Conservation (phyloP, 1,139 yeast species). For the Magnusiomyces ingens region DNA sequence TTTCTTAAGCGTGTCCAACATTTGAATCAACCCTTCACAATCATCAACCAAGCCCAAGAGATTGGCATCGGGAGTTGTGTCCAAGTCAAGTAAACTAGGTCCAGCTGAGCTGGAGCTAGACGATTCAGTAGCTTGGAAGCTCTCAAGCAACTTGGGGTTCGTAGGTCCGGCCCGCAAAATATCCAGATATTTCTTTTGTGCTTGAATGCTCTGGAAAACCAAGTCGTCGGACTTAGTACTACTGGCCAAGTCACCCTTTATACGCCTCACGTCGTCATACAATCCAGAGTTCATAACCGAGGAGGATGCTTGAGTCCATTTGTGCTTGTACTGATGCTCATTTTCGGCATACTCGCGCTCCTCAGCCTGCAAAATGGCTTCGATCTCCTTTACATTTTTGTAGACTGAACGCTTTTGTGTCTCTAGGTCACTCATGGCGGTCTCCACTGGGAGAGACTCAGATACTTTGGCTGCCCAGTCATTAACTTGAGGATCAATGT, state of each 20-base stretch:
- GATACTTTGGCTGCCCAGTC: slow-evolving; percentile 33
- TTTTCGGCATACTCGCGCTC: slow-evolving; percentile 32
- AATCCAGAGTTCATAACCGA: slow-evolving; percentile 31
- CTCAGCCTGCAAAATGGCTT: slow-evolving; percentile 35
- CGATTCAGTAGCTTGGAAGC: slow-evolving; percentile 22
- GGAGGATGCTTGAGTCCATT: slow-evolving; percentile 39
- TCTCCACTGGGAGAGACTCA: slow-evolving; percentile 11
- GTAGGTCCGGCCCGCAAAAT: slow-evolving; percentile 33
- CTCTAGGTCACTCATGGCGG: slow-evolving; percentile 18
- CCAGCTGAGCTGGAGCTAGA: slow-evolving; percentile 20
- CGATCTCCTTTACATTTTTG: slow-evolving; percentile 36
- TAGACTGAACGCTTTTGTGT: slow-evolving; percentile 18
- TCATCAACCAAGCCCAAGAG: slow-evolving; percentile 43
- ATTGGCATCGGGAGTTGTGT: slow-evolving; percentile 38
- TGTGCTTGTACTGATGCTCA: slow-evolving; percentile 32
- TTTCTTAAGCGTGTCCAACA: slow-evolving; percentile 44
- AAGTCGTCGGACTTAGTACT: slow-evolving; percentile 63
- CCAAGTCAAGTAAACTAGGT: slow-evolving; percentile 54
- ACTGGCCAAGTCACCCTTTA: slow-evolving; percentile 59
- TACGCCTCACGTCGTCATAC: slow-evolving; percentile 48
- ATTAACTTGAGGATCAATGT: slow-evolving; percentile 26
- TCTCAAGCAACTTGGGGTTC: slow-evolving; percentile 25
- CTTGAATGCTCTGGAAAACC: slow-evolving; percentile 40
- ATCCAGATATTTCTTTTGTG: slow-evolving; percentile 34
- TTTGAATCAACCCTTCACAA: slow-evolving; percentile 40